Conservation (phyloP, 1,139 yeast species). For the Arxiozyma heterogenica region DNA sequence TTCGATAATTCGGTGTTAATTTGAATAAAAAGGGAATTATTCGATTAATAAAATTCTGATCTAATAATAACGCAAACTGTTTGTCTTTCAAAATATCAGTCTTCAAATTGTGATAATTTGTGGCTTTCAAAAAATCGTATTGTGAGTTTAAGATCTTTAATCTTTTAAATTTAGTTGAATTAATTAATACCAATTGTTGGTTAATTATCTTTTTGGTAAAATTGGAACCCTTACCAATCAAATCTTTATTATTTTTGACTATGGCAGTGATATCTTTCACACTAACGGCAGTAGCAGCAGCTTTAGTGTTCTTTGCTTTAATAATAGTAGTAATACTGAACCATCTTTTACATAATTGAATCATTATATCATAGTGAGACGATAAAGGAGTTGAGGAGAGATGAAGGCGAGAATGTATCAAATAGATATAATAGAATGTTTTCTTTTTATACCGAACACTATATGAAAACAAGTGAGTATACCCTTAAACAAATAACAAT, state of each 20-base stretch:
- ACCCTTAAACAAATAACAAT: too few relatives aligned
- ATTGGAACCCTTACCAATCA: slow-evolving; percentile 2
- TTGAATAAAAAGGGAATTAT: slow-evolving; percentile 19
- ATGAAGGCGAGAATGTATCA: too few relatives aligned
- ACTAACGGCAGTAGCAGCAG: not conserved
- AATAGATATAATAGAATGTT: too few relatives aligned
- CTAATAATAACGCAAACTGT: slow-evolving; percentile 1
- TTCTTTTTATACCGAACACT: too few relatives aligned
- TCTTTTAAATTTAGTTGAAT: not conserved
- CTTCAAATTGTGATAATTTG: slow-evolving; percentile 8
- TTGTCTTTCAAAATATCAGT: slow-evolving; percentile 6
- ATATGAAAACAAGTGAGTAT: too few relatives aligned
- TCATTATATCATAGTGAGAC: not conserved
- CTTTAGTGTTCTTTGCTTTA: too few relatives aligned
- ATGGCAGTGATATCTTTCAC: not conserved
- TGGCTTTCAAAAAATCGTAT: slow-evolving; percentile 21
- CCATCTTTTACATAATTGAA: not conserved
- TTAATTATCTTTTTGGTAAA: not conserved
- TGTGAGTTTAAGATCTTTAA: slow-evolving; percentile 3
- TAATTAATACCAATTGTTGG: not conserved
- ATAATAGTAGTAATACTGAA: not conserved
- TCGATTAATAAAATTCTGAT: slow-evolving; percentile 16
- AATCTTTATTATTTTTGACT: not conserved
- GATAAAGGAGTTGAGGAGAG: not conserved
- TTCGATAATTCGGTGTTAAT: slow-evolving; percentile 10